Evolutionary conservation across 2,329 filamentous ascomycete species (phyloP), one percentile per base, ranked within the genome.

Genomic region (Ascochyta lentis): DNA sequence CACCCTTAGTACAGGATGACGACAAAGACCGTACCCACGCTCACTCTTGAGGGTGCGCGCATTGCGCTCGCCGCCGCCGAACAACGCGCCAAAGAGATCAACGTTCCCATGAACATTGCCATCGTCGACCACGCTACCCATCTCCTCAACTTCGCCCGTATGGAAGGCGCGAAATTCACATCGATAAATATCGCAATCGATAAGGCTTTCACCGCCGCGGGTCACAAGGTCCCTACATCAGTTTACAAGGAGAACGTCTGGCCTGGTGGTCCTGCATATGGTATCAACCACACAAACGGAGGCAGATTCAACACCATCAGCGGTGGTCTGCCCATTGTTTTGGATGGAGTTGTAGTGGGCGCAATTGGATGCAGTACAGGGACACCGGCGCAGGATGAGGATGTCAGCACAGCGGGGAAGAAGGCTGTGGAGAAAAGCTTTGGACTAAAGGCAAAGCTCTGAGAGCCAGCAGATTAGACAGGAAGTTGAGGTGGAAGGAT

Each of bases 131-230:
- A 71, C 27, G 73, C 76, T 27, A 75, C 77, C 34, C 78, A 81
- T 53, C 76, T 82, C 38, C 70, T 81, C 31, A 75, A 77, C 60
- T 81, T 81, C 65, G 66, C 64, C 16, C 77, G 79, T 67, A 80
- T 80, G 78, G 78, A 79, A 60, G 74, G 71, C 51, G 78, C 78
- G 26, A 80, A 80, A 59, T 64, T 81, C 24, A 80, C 78, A 23
- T 77, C 83, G 3, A 83, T 87, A 60, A 83, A 84, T 70, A 82
- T 89, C 67, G 82, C 85, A 0, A 88, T 90, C 13, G 86, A 88
- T 44, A 83, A 85, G 59, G 83, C 83, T 15, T 85, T 84, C 66
- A 85, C 83, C 2, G 83, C 83, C 3, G 81, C 83, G 1, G 83
- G 83, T 15, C 83, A 85, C 69, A 74, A 78, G 19, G 71, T 77